Evolutionary conservation across 768 basidiomycete species (phyloP), one percentile per base, ranked within the genome.

Genomic region (Mycena amicta): DNA sequence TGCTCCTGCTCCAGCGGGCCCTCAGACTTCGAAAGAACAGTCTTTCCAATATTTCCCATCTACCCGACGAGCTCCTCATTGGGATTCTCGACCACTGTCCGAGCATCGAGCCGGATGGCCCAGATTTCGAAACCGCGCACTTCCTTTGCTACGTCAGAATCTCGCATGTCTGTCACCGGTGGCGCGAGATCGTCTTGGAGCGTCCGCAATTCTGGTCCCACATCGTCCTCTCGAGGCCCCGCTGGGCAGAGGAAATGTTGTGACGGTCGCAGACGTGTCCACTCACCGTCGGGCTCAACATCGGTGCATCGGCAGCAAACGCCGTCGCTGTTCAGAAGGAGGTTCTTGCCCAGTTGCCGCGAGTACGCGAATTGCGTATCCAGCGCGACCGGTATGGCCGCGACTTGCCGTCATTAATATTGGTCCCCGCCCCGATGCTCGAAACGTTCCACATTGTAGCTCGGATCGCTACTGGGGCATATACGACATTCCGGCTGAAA

Each of bases 211-310:
- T 59, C 16, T 63, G 61, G 61, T 23, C 61, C 1, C 20, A 52
- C 20, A 63, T 63, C 27, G 54, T 53, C 46, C 45, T 53, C 0
- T 59, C 57, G 4, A 45, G 47, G 23, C 61, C 61, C 1, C 53
- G 53, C 1, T 63, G 61, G 61, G 61, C 57, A 2, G 50, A 52
- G 18, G 61, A 63, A 28, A 55, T 63, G 54, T 37, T 63, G 37
- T 20, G 47, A n/a, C 50, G 61, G 4, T 63, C 61, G 3, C 39
- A 50, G 4, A 29, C 22, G 0, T 43, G 45, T 16, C 57, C 54
- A n/a, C 54, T 63, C 12, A 39, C 22, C 2, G 54, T 63, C 16
- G 57, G 45, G 0, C 37, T 39, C 2, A 40, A 56, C 40, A 11
- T 56, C 15, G 50, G 23, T 1, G 26, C 53, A 26, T 3, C 28